Evolutionary conservation across 441 rosid genomes (phyloP).

Genomic region (Erodium moschatum): DNA sequence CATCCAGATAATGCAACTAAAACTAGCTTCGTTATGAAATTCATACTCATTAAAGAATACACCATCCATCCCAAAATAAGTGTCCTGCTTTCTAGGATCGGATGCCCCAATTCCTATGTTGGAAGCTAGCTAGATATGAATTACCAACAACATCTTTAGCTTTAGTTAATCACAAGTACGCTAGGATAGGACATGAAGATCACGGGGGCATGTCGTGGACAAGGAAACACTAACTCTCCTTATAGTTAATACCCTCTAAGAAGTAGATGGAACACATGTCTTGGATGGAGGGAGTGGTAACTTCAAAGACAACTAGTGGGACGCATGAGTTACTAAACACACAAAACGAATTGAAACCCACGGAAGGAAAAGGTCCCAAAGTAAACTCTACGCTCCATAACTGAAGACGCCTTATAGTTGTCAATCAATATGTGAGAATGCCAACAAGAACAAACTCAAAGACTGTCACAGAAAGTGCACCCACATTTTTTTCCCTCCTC

Average conservation of each 20-base stretch:
- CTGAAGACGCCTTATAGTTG: too few relatives aligned
- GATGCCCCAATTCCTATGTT: too few relatives aligned
- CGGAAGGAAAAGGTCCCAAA: background rate
- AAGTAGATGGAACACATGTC: too few relatives aligned
- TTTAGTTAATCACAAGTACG: too few relatives aligned
- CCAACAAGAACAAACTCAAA: background rate
- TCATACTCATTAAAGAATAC: background rate
- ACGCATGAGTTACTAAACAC: background rate
- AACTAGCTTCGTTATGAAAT: background rate
- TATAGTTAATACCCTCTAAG: too few relatives aligned
- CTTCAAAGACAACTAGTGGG: background rate
- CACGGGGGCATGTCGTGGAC: too few relatives aligned
- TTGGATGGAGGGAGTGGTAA: background rate
- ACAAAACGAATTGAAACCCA: background rate
- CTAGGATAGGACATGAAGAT: too few relatives aligned
- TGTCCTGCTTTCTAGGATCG: too few relatives aligned
- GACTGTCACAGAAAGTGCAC: background rate
- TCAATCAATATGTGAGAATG: background rate
- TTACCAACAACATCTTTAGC: too few relatives aligned
- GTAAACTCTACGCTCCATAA: background rate
- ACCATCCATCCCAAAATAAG: too few relatives aligned
- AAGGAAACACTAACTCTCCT: too few relatives aligned
- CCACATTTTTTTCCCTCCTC: background rate
- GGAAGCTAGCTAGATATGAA: too few relatives aligned
- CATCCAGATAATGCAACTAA: background rate